Percentiles rank a stretch among this genome's conserved stretches.
Conservation (phyloP, 1,284 basidiomycete genomes). For the Volvariella volvacea region DNA sequence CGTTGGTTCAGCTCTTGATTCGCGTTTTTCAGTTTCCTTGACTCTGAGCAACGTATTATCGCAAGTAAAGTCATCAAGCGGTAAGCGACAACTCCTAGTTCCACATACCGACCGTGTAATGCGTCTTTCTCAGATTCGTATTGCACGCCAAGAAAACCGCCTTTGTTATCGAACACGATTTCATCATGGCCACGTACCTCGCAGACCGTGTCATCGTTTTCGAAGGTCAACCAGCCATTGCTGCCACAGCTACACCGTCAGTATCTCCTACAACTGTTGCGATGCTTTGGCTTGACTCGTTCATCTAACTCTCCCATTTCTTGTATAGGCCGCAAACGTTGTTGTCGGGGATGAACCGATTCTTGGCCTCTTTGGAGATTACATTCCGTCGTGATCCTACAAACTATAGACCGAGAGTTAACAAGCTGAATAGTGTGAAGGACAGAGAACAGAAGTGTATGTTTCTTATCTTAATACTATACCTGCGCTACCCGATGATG, state of each 20-base stretch:
- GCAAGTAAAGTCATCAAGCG: slow-evolving; percentile 96
- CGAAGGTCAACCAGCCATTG: slow-evolving; percentile 76
- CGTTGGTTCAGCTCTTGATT: slow-evolving; percentile 3
- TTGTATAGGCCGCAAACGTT: slow-evolving; percentile 68
- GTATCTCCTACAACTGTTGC: slow-evolving; percentile 19
- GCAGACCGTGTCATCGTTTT: slow-evolving; percentile 97
- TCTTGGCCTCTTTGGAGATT: slow-evolving; percentile 88
- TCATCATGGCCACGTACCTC: slow-evolving; percentile 96
- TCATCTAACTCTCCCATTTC: neutral
- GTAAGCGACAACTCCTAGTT: slow-evolving; percentile 25
- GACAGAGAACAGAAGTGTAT: slow-evolving; percentile 90
- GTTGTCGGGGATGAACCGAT: slow-evolving; percentile 86
- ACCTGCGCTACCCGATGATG: neutral
- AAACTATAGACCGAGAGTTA: slow-evolving; percentile 90
- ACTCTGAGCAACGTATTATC: slow-evolving; percentile 97
- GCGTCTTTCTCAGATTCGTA: slow-evolving; percentile 58
- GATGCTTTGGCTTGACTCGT: neutral
- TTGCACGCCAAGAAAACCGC: slow-evolving; percentile 94
- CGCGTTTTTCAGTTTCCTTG: slow-evolving; percentile 64
- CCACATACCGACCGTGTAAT: neutral
- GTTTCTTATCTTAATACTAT: slow-evolving; percentile 15
- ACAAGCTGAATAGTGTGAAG: slow-evolving; percentile 90
- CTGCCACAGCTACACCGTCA: slow-evolving; percentile 82
- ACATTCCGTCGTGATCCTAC: slow-evolving; percentile 96
- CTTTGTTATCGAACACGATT: slow-evolving; percentile 97